Base-by-base conservation (phyloP, 495 filamentous ascomycete species). In the Tuber indicum region DNA sequence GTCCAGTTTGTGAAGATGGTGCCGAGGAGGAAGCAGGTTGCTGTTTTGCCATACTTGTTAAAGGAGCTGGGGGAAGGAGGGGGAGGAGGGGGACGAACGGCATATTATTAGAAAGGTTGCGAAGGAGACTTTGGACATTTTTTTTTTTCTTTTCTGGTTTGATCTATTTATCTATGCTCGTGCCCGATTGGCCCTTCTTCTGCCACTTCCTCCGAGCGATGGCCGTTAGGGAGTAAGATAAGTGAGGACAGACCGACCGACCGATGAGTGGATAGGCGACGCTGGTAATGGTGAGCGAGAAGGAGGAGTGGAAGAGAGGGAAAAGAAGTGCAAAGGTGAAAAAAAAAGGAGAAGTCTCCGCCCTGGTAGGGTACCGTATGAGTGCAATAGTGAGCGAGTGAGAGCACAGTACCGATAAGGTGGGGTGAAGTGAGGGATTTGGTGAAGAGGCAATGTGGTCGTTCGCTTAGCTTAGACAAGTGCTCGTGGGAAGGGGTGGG, bases 1-100 rank as follows among this genome's bases (percentile, higher is more conserved):
- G 96, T 93, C 86, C 98, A 96, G 81, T 91, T 89, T 84, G 94
- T 93, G 91, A 98, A 99, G 86, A 99, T 91, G 84, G 98, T 96
- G 81, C 96, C 96, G 75, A 99, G 91, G 90, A 97, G 96, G 90
- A 99, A 99, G 84, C 91, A 94, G 45, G 91, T 93, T 77, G 94
- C 93, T 96, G 84, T 72, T 73, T 58, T 73, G 58, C 79, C 43
- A 49, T 49, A 23, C 9, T 26, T 49, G 75, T 78, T 36, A 70
- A 43, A 42, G 41, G 42, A 44, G 70, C n/a, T 52, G 26, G 4
- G 1, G 43, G 44, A 75, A 43, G 21, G 47, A 32, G 70, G 70
- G 70, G 12, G 58, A 73, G 43, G 66, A 70, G 49, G 46, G 71
- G 75, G 70, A 88, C 91, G 81, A 87, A 97, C 95, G 94, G 83